phyloP scores from a whole-genome alignment of 768 basidiomycete genomes.

The Albatrellus ellisii region DNA sequence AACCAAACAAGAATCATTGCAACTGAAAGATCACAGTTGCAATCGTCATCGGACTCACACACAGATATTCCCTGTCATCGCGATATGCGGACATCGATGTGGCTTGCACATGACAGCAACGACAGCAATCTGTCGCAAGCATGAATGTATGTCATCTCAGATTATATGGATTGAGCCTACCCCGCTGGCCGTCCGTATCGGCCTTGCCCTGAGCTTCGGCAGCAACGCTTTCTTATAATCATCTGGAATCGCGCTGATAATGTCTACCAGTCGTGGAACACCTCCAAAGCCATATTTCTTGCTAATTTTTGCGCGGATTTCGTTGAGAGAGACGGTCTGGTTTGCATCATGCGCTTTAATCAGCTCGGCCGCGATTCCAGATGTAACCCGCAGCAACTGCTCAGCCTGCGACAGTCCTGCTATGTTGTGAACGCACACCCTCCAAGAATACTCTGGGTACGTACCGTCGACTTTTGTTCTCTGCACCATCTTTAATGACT shows the following conservation, averaged over 20 bases:
- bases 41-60: slow-evolving; percentile 44
- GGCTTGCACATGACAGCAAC: slow-evolving; percentile 99
- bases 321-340: slow-evolving; percentile 73
- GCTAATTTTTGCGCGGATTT: slow-evolving; percentile 74
- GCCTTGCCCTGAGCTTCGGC: slow-evolving; percentile 83
- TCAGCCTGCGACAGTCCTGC: slow-evolving; percentile 82
- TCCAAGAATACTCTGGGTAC: neutral
- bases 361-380: slow-evolving; percentile 89
- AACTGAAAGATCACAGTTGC: slow-evolving; percentile 1
- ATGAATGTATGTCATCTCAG: neutral
- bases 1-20: neutral
- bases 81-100: slow-evolving; percentile 98
- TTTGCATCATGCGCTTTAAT: slow-evolving; percentile 78
- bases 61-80: slow-evolving; percentile 99
- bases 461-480: slow-evolving; percentile 27
- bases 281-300: slow-evolving; percentile 83
- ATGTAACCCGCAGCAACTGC: slow-evolving; percentile 77
- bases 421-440: neutral
- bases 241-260: slow-evolving; percentile 96
- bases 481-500: slow-evolving; percentile 34
- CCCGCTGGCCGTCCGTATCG: slow-evolving; percentile 93
- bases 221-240: slow-evolving; percentile 89
- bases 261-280: slow-evolving; percentile 90
- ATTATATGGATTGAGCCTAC: slow-evolving; percentile 32
- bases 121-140: slow-evolving; percentile 66